These are phyloP conservation scores for Juncus effusus DNA, from an alignment of 176 grass and related monocot species.

Conservation along the genomic window DNA sequence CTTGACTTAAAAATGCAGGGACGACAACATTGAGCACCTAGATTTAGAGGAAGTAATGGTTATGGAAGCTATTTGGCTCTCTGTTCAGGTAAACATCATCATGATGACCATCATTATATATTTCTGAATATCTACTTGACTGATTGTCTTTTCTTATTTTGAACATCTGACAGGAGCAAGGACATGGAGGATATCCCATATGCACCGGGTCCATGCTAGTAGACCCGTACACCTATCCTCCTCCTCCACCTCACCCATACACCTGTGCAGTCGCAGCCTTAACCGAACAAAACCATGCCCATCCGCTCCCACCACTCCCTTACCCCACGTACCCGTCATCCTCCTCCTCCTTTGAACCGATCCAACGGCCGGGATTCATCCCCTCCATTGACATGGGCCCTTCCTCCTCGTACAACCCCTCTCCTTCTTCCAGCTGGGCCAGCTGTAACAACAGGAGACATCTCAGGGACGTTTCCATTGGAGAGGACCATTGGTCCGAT, in stretches of 20 bases:
- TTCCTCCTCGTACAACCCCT: slow-evolving; percentile 15
- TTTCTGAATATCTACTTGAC: not conserved
- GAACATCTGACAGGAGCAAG: slow-evolving; percentile 63
- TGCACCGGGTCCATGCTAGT: slow-evolving; percentile 55
- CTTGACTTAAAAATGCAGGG: slow-evolving; percentile 50
- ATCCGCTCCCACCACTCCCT: slow-evolving; percentile 14
- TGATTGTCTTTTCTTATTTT: slow-evolving; percentile 20
- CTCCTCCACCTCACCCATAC: slow-evolving; percentile 43
- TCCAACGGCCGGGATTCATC: slow-evolving; percentile 23
- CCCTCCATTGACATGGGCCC: slow-evolving; percentile 19
- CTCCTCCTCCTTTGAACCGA: slow-evolving; percentile 13
- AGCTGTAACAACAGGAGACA: slow-evolving; percentile 43
- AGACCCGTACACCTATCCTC: slow-evolving; percentile 52
- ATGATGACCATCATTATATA: slow-evolving; percentile 12
- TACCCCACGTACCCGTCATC: slow-evolving; percentile 15
- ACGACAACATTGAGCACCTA: slow-evolving; percentile 62
- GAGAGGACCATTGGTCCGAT: slow-evolving; percentile 85
- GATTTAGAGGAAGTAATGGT: slow-evolving; percentile 95
- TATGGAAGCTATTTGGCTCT: slow-evolving; percentile 98
- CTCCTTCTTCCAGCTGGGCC: slow-evolving; percentile 42
- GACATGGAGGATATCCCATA: slow-evolving; percentile 58
- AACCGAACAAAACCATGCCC: slow-evolving; percentile 54
- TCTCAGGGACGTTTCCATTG: slow-evolving; percentile 46
- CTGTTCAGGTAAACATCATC: slow-evolving; percentile 73
- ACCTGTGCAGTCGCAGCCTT: slow-evolving; percentile 80